Base-by-base conservation (phyloP, 306 rosid species). In the Vigna mungo region DNA sequence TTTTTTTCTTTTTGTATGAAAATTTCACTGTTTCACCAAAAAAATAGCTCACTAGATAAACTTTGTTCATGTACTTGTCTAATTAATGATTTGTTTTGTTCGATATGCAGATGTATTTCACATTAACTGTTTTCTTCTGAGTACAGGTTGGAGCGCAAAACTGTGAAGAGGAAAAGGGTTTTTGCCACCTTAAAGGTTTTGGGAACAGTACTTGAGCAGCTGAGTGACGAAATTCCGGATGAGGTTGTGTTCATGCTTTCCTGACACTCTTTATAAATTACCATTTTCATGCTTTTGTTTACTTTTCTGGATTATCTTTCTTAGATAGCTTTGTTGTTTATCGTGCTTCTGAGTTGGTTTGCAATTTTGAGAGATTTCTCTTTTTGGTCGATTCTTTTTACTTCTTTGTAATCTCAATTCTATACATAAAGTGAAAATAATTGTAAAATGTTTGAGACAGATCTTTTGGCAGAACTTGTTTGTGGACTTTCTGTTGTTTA, bases 111-210 rank as follows among this genome's bases (percentile, higher is more conserved):
- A 61, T 69, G 17, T 37, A 44, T 67, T 60, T 62, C 25, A 8
- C 44, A 34, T 54, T 23, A 41, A 61, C 15, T 41, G 47, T 32
- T 82, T 67, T 25, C 27, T 84, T 72, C 76, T 80, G 69, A 49
- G 51, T 84, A 69, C 80, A 95, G 98, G 89, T 84, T 95, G 91
- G 93, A 95, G 81, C 89, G 90, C 55, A 92, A 84, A 85, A 95
- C 92, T 48, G 83, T 95, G 68, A 86, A 88, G 90, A 87, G 98
- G 80, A 95, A 92, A 89, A 88, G 88, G 70, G 91, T 95, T 46
- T 95, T 88, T 77, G 98, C 98, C 32, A 95, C 92, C 75, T 86
- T 95, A 60, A 89, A 83, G 89, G 96, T 90, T 68, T 83, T 95
- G 72, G 97, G 91, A 53, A 90, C 79, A 37, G 97, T 95, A 49